Base-by-base conservation (phyloP, 192 early-diverging fungal species). In the Coemansia biformis region DNA sequence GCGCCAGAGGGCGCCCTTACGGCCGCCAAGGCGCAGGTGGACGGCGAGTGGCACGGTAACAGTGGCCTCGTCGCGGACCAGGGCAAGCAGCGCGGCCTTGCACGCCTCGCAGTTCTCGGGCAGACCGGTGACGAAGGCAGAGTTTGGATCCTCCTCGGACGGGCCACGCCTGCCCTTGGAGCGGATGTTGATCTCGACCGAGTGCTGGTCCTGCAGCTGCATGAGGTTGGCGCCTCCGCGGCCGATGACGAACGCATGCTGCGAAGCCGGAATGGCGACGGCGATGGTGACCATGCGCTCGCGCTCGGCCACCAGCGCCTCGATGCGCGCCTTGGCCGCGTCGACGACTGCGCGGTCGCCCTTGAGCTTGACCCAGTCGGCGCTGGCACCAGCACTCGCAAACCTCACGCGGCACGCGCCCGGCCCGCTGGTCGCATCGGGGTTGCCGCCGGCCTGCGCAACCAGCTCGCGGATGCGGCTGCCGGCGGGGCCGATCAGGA, bases 191-290 rank as follows among this genome's bases (percentile, higher is more conserved):
- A 85, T 83, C 46, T 78, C 77, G 31, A 87, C 83, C 12, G 73
- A 70, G 59, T 83, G 83, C 18, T 66, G 51, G 13, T 71, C 76
- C 75, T 87, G 81, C 45, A 93, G 70, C 30, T 81, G 75, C 54
- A 81, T 81, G 48, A 96, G 83, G 17, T 77, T 58, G 8, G 76
- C 53, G 24, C 90, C 91, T 37, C 76, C 79, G 29, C 83, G 81
- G 11, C 93, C 93, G 51, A 93, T 96, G 31, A 96, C 65, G 33
- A 79, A 75, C 12, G 83, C 79, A 57, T 93, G 89, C 38, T 91
- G 76, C 11, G 79, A 75, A 10, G 73, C 79, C 1, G 91, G 91
- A 46, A 95, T 81, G 33, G 48, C 31, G n/a, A 92, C 57, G 2
- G 47, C 50, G 5, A 82, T 33, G 8, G 80, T 81, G 18, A 66